Percentiles rank a stretch among this genome's conserved stretches.
Evolutionary conservation across 805 yeast species (phyloP).

Genomic region (Blastobotrys muscicola): DNA sequence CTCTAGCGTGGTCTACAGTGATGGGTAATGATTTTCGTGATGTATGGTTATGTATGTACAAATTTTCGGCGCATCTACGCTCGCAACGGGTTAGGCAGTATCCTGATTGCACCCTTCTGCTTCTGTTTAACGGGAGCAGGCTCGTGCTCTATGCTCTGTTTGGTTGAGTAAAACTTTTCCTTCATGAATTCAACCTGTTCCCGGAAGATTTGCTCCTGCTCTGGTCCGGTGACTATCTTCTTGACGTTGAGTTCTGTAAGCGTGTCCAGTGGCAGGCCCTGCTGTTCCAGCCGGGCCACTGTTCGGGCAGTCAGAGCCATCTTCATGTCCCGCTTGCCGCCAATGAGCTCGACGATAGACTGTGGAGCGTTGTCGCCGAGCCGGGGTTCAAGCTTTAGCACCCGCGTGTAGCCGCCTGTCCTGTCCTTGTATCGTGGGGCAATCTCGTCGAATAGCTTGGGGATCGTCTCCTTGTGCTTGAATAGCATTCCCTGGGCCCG

Average conservation of each 20-base stretch:
- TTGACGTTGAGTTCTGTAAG: conserved; percentile 49
- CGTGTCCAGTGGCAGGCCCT: conserved; percentile 42
- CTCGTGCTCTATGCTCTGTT: conserved; percentile 5
- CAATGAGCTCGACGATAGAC: conserved; percentile 80
- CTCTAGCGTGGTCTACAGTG: background rate
- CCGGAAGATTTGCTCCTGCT: conserved; percentile 40
- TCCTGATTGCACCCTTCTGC: conserved; percentile 10
- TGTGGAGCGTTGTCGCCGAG: conserved; percentile 86
- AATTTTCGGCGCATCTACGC: background rate
- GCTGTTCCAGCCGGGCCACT: conserved; percentile 70
- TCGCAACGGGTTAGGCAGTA: conserved; percentile 13
- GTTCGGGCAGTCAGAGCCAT: conserved; percentile 71
- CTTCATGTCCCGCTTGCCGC: conserved; percentile 59
- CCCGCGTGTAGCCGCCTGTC: conserved; percentile 77
- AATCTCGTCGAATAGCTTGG: conserved; percentile 60
- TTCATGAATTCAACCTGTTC: conserved; percentile 54
- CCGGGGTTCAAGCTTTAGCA: conserved; percentile 75
- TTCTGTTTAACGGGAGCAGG: conserved; percentile 4
- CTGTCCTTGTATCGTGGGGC: conserved; percentile 54
- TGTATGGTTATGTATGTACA: background rate
- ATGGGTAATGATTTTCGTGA: background rate
- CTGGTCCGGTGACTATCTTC: conserved; percentile 40
- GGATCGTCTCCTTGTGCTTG: conserved; percentile 41
- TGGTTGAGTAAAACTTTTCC: conserved; percentile 31
- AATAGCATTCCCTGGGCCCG: conserved; percentile 35